These are phyloP conservation scores for Chamaecrista fasciculata DNA, from an alignment of 306 rosid genomes.

Conservation along the genomic window DNA sequence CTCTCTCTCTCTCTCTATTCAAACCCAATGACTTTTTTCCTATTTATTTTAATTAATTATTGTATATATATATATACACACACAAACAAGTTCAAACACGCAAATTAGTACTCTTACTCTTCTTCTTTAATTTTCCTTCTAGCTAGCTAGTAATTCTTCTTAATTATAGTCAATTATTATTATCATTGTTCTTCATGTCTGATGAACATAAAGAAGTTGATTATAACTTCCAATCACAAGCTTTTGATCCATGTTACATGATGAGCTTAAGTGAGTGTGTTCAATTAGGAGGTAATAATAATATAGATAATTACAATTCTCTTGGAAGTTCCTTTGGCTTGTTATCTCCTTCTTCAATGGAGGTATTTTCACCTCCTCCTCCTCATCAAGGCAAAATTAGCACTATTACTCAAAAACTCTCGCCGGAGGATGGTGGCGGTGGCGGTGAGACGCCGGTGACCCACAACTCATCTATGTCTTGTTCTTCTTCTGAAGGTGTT, in stretches of 20 bases:
- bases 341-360: conserved; percentile 63
- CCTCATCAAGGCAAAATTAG: background rate
- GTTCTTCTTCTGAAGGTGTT: conserved; percentile 72
- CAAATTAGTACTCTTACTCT: conserved; percentile 24
- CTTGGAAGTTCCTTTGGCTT: conserved; percentile 58
- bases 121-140: background rate
- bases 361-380: conserved; percentile 45
- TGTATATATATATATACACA: conserved; percentile 28
- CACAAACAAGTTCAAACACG: conserved; percentile 34
- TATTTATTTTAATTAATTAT: too few relatives aligned
- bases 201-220: conserved; percentile 49
- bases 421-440: conserved; percentile 14
- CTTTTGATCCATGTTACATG: conserved; percentile 52
- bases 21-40: conserved; percentile 57
- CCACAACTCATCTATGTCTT: conserved; percentile 61
- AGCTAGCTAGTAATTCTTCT: background rate
- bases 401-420: conserved; percentile 27
- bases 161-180: too few relatives aligned
- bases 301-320: conserved; percentile 47
- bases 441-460: conserved; percentile 42
- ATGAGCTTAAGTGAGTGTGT: conserved; percentile 57
- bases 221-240: conserved; percentile 46
- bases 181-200: conserved; percentile 75
- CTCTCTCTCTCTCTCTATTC: conserved; percentile 39
- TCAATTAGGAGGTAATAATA: conserved; percentile 48